These are phyloP conservation scores for Beauveria medogensis DNA, from an alignment of 2,329 filamentous ascomycete genomes.

Conservation along the genomic window DNA sequence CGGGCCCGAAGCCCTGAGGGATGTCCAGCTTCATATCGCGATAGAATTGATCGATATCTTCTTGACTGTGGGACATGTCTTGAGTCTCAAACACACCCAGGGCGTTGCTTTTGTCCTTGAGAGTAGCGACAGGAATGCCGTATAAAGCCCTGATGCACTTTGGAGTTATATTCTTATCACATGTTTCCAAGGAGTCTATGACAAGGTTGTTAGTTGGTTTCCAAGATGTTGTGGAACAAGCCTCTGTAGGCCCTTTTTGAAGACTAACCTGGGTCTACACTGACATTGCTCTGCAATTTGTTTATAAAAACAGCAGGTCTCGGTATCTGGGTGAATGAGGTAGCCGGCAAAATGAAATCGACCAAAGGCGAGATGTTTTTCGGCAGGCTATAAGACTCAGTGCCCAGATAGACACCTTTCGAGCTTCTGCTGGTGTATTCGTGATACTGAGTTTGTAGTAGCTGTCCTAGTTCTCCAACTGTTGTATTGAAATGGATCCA, in stretches of 20 bases:
- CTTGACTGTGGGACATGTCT: constrained; percentile 30
- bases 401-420: too few species aligned
- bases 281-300: too few species aligned
- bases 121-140: constrained; percentile 22
- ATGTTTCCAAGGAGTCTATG: constrained; percentile 18
- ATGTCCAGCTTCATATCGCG: too few species aligned
- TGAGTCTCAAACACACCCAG: constrained; percentile 34
- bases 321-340: too few species aligned
- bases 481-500: constrained; percentile 24
- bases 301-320: neutral
- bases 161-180: constrained; percentile 46
- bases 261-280: too few species aligned
- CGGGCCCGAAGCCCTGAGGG: too few species aligned
- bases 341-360: constrained; percentile 29
- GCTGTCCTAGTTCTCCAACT: constrained; percentile 22
- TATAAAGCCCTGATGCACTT: constrained; percentile 43
- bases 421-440: too few species aligned
- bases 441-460: neutral
- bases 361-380: constrained; percentile 25
- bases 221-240: too few species aligned
- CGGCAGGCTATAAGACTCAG: too few species aligned
- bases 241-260: too few species aligned
- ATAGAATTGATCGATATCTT: constrained; percentile 29
- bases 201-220: too few species aligned
- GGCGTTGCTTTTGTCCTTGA: constrained; percentile 21